Conservation (phyloP, 2,329 filamentous ascomycete genomes). For the Fusarium gaditjirri region DNA sequence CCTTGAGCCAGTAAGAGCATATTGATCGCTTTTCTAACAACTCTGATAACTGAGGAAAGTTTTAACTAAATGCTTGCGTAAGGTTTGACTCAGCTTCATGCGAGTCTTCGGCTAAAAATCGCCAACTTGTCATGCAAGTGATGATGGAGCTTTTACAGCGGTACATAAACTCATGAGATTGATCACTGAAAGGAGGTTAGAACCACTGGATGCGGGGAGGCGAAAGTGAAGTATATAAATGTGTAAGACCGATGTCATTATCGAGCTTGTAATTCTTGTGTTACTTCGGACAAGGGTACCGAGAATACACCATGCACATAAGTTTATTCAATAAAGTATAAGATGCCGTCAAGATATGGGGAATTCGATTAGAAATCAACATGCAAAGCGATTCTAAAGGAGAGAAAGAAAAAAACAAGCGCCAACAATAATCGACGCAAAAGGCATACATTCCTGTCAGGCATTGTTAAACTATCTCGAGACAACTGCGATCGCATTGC, state of each 20-base stretch:
- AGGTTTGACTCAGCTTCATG: neutral
- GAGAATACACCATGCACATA: neutral
- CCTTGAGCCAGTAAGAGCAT: neutral
- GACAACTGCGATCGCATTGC: neutral
- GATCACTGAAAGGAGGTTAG: neutral
- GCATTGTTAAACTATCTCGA: neutral
- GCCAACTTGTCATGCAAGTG: neutral
- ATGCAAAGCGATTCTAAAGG: neutral
- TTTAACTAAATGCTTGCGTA: neutral
- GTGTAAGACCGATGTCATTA: neutral
- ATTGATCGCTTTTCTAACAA: neutral
- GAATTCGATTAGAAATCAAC: neutral
- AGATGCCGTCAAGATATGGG: neutral
- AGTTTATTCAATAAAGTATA: neutral
- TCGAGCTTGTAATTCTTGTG: neutral
- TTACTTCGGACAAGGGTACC: neutral
- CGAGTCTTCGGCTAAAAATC: neutral
- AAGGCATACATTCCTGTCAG: neutral
- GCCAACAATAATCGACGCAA: neutral
- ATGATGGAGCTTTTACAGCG: neutral
- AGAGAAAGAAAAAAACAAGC: neutral
- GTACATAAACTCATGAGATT: neutral
- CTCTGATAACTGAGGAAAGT: neutral
- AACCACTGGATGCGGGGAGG: neutral
- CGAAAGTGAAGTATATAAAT: neutral